These are phyloP conservation scores for Cystobasidium onofrii DNA, from an alignment of 768 basidiomycete genomes.

Conservation along the genomic window DNA sequence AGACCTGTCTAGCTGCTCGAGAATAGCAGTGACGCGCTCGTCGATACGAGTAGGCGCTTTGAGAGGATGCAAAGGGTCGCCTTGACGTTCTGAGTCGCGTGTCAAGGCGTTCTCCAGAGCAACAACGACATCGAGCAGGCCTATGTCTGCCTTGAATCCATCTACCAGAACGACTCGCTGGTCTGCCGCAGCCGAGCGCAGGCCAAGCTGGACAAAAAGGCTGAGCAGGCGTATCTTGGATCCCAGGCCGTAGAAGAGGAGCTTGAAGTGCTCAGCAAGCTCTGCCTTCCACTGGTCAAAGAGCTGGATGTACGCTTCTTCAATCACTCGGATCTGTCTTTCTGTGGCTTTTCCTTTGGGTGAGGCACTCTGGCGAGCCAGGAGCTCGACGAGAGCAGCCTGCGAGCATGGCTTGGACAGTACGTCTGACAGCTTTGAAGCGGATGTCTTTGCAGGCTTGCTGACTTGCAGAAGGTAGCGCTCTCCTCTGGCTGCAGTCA, in stretches of 20 bases:
- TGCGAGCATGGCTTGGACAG: slow-evolving; percentile 48
- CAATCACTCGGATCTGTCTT: slow-evolving; percentile 43
- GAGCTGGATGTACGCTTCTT: slow-evolving; percentile 43
- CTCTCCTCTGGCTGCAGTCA: slow-evolving; percentile 68
- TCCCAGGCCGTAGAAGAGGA: slow-evolving; percentile 80
- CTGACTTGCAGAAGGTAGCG: slow-evolving; percentile 59
- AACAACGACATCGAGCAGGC: slow-evolving; percentile 57
- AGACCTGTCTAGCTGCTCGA: slow-evolving; percentile 49
- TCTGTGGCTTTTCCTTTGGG: slow-evolving; percentile 6
- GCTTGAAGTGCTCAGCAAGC: slow-evolving; percentile 72
- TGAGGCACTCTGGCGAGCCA: slow-evolving; percentile 18
- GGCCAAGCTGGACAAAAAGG: slow-evolving; percentile 57
- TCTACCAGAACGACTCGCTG: slow-evolving; percentile 66
- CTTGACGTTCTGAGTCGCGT: not conserved
- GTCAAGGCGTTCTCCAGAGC: slow-evolving; percentile 34
- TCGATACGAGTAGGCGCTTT: slow-evolving; percentile 51
- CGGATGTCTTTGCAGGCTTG: slow-evolving; percentile 60
- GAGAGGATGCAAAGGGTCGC: not conserved
- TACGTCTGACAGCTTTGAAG: slow-evolving; percentile 61
- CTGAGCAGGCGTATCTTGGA: slow-evolving; percentile 74
- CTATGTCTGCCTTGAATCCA: slow-evolving; percentile 63
- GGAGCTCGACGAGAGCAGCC: slow-evolving; percentile 36
- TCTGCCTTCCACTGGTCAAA: slow-evolving; percentile 57
- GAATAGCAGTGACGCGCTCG: slow-evolving; percentile 57
- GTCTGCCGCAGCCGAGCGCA: slow-evolving; percentile 44